Base-by-base conservation (phyloP, 1,284 basidiomycete genomes). In the Malassezia globosa region DNA sequence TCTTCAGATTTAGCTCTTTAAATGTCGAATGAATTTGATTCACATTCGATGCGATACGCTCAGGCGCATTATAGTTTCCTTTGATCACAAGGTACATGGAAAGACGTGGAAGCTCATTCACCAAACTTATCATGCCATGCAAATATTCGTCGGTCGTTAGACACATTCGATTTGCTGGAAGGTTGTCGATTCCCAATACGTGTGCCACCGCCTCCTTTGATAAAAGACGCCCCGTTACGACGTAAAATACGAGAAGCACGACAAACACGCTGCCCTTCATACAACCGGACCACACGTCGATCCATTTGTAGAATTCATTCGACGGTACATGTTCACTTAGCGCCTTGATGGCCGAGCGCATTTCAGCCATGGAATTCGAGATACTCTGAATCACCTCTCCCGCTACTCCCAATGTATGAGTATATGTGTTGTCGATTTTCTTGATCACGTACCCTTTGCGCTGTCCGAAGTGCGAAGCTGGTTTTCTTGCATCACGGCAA, bases 1-100 rank as follows among this genome's bases (percentile, higher is more conserved):
- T 72, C 46, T 71, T 71, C 5, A 72, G 55, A 33, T 72, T 71
- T 2, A 72, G 47, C 37, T 71, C 42, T 38, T 65, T 62, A 40
- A 72, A 71, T 6, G 62, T 66, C 8, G 58, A 46, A 33, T 68
- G 59, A 5, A 72, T 44, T 27, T 69, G 58, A 48, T 71, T 72
- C 33, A 69, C 63, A 22, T 71, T 61, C 1, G 10, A 25, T 0
- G 61, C 54, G 7, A 72, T 55, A 4, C 60, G 36, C 7, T 69
- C 54, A 0, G 67, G 64, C 10, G 64, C 59, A 2, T 48, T 29
- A 35, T 59, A 68, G 46, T 70, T 64, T 29, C 56, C 54, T 1
- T 61, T 36, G 0, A 61, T 51, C 21, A 51, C 49, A 16, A 42
- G 37, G 18, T 61, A 59, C 42, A 61, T 45, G 0, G 62, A 57